Base-by-base conservation (phyloP, 2,329 filamentous ascomycete species). In the Bipolaris oryzae region DNA sequence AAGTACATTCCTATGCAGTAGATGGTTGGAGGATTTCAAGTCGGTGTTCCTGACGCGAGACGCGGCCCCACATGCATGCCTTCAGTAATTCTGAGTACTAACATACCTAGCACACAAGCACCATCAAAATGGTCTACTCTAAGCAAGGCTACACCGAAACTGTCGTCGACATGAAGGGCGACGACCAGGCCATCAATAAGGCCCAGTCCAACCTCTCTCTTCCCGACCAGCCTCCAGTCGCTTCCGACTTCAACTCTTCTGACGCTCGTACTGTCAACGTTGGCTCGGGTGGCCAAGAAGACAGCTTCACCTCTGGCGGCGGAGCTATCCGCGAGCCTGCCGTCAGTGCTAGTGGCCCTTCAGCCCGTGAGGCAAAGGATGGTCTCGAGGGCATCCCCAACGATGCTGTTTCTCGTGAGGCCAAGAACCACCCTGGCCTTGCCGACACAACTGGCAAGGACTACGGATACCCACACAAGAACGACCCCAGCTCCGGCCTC, bases 161-260 rank as follows among this genome's bases (percentile, higher is more conserved):
- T 41, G 50, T 51, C 45, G 43, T 45, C 53, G 68, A 68, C 61
- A 70, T 72, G 66, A 60, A 70, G 49, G 69, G 66, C 52, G 68
- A 72, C 48, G 25, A 60, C 23, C 43, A 88, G 53, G 80, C 89
- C 76, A 89, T 93, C 72, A 84, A 87, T 50, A 78, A 89, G 75
- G 82, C 82, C 70, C 83, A 88, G 78, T 78, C 87, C 75, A 91
- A 92, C 77, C 87, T 96, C 31, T 89, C 90, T 49, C 85, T 93
- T 48, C 91, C 91, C 16, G 90, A 94, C 2, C 82, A 93, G 64
- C 91, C 91, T 20, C 89, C 90, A 1, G 79, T 78, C n/a, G 79
- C 86, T n/a, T 89, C 89, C 5, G 90, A 95, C 81, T 92, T 87
- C 83, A 87, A 93, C 74, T 91, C 88, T 0, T 81, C 84, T 48